Base-by-base conservation (phyloP, 1,284 basidiomycete species). In the Fomitopsis palustris region DNA sequence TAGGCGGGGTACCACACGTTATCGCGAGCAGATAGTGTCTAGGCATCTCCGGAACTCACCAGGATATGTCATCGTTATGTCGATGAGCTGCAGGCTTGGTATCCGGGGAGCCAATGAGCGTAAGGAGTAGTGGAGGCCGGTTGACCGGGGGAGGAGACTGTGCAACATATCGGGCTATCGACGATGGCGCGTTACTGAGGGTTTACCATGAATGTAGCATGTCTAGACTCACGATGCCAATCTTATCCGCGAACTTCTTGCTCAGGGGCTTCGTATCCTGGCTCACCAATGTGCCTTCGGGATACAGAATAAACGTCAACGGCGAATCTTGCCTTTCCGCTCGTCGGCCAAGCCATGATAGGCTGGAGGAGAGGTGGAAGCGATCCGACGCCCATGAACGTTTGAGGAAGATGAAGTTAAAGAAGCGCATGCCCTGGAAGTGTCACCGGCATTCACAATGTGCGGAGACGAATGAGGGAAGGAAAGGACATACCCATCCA, bases 271-370 rank as follows among this genome's bases (percentile, higher is more conserved):
- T 77, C 2, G 95, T 97, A 63, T 93, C 78, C 57, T 84, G 81
- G 70, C 90, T 93, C 10, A 94, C 87, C 42, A 98, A 85, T 0
- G 95, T 97, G 16, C 95, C 95, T 73, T 98, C 95, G 0, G 95
- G 95, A 71, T 95, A 98, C 51, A 98, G 81, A 52, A 98, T 78
- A 65, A 96, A 85, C 61, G 89, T 87, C 38, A 97, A 78, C 0
- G 93, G 90, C 25, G 81, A 83, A 57, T 88, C 81, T 66, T 84
- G 78, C 55, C 80, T 77, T 66, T 88, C 83, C 14, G 86, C 85
- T 35, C 80, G 80, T 57, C 77, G 78, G 4, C 83, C 87, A 49
- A 88, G 73, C 53, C 77, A 80, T 4, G 83, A 82, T 42, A 88
- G 82, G 65, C 81, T 79, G 27, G 75, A 75, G 29, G 80, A 82